Evolutionary conservation across 75 land plant genomes (phyloP), one percentile per base, ranked within the genome.

Genomic region (Sequoiadendron giganteum): DNA sequence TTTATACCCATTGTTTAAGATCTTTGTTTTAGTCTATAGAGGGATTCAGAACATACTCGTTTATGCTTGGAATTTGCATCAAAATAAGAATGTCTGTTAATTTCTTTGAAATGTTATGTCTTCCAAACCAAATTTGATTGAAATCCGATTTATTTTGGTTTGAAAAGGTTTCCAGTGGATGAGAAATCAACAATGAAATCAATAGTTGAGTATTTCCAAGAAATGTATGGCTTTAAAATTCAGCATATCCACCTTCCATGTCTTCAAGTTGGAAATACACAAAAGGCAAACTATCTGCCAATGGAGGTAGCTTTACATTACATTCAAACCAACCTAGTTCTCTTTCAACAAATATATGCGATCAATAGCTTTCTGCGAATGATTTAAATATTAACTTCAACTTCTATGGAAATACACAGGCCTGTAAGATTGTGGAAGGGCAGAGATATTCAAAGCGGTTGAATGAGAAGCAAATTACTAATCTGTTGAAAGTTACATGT

Each of bases 191-290:
- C 93, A 40, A 86, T 96, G 94, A 96, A 96, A 87, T 95, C 95
- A 25, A 95, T 96, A 5, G 92, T 94, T 15, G 97, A 95, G 47
- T 96, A 96, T 88, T 96, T 96, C 52, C 94, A 93, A 86, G 98
- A 96, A 85, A 92, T 92, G 84, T 96, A 96, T 92, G 95, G 95
- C 34, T 96, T 94, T 70, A 89, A 87, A 32, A 96, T 96, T 87
- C 94, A 88, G 70, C 86, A 94, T 85, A 34, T 94, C 21, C 92
- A 92, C 61, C 88, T 94, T 28, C 98, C 98, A 61, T 96, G 97
- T 84, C 94, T 96, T 72, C 95, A 94, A 91, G 98, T 96, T 1
- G 98, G 98, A 56, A 96, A 96, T 86, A 90, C 92, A 48, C 89
- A 93, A 85, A 92, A 93, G 81, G 93, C 96, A 58, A 96, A 94